Evolutionary conservation across 2,329 filamentous ascomycete species (phyloP).

Genomic region (Aureobasidium uvarum): DNA sequence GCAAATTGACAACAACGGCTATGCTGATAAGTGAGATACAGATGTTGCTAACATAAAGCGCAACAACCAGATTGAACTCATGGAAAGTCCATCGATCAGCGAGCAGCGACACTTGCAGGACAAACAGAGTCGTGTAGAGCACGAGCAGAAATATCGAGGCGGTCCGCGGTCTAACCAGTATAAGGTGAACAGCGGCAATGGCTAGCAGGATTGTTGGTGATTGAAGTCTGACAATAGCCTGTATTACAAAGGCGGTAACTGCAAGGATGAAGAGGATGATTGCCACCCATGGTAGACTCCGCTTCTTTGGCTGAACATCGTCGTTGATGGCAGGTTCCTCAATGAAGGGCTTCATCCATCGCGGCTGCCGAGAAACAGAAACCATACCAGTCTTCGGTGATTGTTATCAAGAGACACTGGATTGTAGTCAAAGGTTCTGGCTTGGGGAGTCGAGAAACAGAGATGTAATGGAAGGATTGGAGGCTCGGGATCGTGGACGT

Average conservation of each 20-base stretch:
- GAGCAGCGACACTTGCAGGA: constrained; percentile 29
- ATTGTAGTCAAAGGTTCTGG: not conserved
- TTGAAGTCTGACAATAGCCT: constrained; percentile 27
- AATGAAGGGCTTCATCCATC: constrained; percentile 55
- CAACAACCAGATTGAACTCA: constrained; percentile 3
- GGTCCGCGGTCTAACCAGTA: constrained; percentile 33
- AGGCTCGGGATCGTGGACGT: not conserved
- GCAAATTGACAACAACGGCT: constrained; percentile 63
- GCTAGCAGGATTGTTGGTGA: constrained; percentile 30
- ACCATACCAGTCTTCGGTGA: not conserved
- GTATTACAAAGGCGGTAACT: constrained; percentile 20
- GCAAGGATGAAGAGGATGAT: constrained; percentile 36
- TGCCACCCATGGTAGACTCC: constrained; percentile 36
- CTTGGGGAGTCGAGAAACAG: not conserved
- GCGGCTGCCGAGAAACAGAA: not conserved
- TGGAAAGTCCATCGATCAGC: not conserved
- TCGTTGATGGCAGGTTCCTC: constrained; percentile 39
- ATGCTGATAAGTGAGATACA: constrained; percentile 49
- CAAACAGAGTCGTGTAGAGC: constrained; percentile 32
- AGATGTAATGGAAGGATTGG: not conserved
- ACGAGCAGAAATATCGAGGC: constrained; percentile 33
- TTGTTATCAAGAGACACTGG: not conserved
- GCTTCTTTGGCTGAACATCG: constrained; percentile 37
- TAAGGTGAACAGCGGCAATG: constrained; percentile 31
- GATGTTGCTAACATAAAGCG: constrained; percentile 29